phyloP scores from a whole-genome alignment of 1,139 yeast species.

The Candida sanyaensis region DNA sequence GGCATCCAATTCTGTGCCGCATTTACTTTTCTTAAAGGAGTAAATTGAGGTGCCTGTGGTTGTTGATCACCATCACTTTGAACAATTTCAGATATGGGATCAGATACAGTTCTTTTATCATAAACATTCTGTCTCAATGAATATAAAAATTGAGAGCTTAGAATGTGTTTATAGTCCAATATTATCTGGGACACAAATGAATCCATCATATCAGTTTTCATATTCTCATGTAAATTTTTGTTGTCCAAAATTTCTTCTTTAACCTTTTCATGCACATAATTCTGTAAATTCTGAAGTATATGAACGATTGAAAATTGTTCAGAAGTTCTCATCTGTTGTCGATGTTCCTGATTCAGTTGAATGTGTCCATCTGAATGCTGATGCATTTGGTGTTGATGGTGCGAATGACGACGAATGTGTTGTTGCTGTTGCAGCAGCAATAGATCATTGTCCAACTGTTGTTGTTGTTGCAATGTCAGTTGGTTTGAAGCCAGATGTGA shows the following conservation, averaged over 20 bases:
- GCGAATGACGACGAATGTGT: not conserved
- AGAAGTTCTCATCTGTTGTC: not conserved
- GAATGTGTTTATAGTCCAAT: constrained; percentile 21
- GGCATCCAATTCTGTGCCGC: constrained; percentile 21
- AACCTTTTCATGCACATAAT: constrained; percentile 21
- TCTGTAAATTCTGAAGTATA: constrained; percentile 16
- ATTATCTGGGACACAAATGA: constrained; percentile 26
- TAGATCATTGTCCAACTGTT: not conserved
- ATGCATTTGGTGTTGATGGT: not conserved
- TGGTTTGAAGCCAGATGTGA: not conserved
- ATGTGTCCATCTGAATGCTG: not conserved
- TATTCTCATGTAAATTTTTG: constrained; percentile 16
- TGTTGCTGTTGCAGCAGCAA: not conserved
- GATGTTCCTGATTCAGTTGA: not conserved
- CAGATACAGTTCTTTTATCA: constrained; percentile 4
- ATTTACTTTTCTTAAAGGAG: constrained; percentile 14
- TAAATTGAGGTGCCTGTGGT: constrained; percentile 3
- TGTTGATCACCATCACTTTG: not conserved
- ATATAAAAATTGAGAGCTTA: constrained; percentile 13
- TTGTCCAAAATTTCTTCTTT: constrained; percentile 14
- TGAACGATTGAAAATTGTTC: not conserved
- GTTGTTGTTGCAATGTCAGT: not conserved
- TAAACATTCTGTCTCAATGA: constrained; percentile 11
- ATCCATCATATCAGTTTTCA: constrained; percentile 22
- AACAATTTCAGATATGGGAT: constrained; percentile 1